Base-by-base conservation (phyloP, 352 stramenopile species). In the Globisporangium camurandrum region DNA sequence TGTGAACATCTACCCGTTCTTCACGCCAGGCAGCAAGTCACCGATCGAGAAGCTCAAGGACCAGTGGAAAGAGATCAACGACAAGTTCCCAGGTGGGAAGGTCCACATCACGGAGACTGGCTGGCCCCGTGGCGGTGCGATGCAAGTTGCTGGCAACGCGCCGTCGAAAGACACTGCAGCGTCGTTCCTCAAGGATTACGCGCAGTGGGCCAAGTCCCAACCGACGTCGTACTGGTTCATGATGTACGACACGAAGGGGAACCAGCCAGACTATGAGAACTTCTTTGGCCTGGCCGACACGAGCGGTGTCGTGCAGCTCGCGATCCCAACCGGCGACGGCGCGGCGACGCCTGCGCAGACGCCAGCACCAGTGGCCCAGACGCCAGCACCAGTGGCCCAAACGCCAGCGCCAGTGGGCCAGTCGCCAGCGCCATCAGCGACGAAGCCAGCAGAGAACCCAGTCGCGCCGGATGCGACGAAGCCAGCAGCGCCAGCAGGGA, bases 1-100 rank as follows among this genome's bases (percentile, higher is more conserved):
- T 34, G 66, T 70, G 33, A 75, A 71, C 51, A 72, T 75, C 51
- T 70, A 75, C 56, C 66, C 66, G 49, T 75, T 72, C 60, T 77
- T 77, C 59, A 70, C 66, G 31, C 24, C 50, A 2, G 64, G 62
- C 14, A 24, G 45, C 9, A 41, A 61, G 27, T 37, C 39, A 14
- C 66, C 68, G 20, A 69, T 79, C 28, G 54, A 69, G 12, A 71
- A 74, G 52, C 39, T 79, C 34, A 49, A 66, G 44, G 46, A 44
- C 33, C 68, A 74, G 45, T 74, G 54, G 51, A 45, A 38, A 9
- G 34, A 66, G 26, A 69, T 79, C 38, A 60, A 51, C 22, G 36
- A 31, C 37, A 68, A 71, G 52, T 75, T 65, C 47, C 38, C 48
- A 20, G 61, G 58, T 14, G 51, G 56, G 20, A 77, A 71, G 47